Evolutionary conservation across 2,329 filamentous ascomycete genomes (phyloP).

Genomic region (Penicillium nordicum): DNA sequence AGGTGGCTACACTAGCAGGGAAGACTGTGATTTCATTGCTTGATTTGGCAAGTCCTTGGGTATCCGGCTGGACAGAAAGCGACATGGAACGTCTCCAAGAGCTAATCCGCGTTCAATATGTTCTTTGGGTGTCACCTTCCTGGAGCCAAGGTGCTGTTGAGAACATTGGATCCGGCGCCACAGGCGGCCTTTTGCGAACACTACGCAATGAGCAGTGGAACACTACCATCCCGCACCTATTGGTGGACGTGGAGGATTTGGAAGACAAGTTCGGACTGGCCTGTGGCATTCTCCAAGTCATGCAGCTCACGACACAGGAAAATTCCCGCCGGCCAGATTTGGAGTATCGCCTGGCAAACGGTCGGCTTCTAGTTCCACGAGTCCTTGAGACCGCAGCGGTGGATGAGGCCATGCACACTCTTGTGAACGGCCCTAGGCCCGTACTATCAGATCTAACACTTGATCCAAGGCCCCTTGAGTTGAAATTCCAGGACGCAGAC

Average conservation of each 20-base stretch:
- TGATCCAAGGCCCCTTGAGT: slow-evolving; percentile 10
- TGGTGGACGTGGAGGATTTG: slow-evolving; percentile 14
- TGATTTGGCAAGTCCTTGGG: slow-evolving; percentile 16
- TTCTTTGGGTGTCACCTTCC: slow-evolving; percentile 21
- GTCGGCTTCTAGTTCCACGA: slow-evolving; percentile 12
- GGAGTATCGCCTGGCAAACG: slow-evolving; percentile 14
- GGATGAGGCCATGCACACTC: slow-evolving; percentile 16
- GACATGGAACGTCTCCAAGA: slow-evolving; percentile 13
- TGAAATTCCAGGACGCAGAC: slow-evolving; percentile 10
- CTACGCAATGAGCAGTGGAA: slow-evolving; percentile 25
- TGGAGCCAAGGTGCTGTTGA: slow-evolving; percentile 11
- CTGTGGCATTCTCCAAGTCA: slow-evolving; percentile 12
- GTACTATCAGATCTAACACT: slow-evolving; percentile 6
- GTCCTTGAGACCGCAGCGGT: slow-evolving; percentile 11
- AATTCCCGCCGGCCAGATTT: slow-evolving; percentile 12
- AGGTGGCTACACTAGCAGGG: slow-evolving; percentile 8
- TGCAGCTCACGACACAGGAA: slow-evolving; percentile 15
- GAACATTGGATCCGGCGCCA: slow-evolving; percentile 18
- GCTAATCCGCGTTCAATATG: slow-evolving; percentile 15
- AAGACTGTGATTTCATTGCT: slow-evolving; percentile 22
- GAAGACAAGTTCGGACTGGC: slow-evolving; percentile 9
- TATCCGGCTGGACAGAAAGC: slow-evolving; percentile 6
- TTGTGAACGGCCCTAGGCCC: slow-evolving; percentile 14
- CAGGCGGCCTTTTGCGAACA: slow-evolving; percentile 23
- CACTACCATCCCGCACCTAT: slow-evolving; percentile 19